A percentile compares a stretch with the other conserved stretches of the same genome.
phyloP scores from a whole-genome alignment of 192 early-diverging fungal genomes.

The Coemansia aciculifera region DNA sequence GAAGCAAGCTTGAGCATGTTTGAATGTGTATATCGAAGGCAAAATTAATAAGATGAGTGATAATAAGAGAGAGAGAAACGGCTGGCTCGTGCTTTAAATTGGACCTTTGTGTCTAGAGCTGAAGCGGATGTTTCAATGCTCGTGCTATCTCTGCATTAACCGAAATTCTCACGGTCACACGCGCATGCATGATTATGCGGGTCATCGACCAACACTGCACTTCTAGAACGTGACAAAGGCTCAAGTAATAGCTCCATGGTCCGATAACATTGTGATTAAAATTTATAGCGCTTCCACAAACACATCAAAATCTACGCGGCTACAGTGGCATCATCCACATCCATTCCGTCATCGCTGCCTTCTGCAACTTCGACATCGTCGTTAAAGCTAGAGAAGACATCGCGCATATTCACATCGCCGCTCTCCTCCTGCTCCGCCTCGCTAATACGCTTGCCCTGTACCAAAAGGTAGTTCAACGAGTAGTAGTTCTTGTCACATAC shows the following conservation, averaged over 20 bases:
- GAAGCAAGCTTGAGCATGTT: neutral
- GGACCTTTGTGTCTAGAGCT: neutral
- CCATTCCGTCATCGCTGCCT: conserved; percentile 18
- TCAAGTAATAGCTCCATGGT: neutral
- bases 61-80: neutral
- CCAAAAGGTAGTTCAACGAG: conserved; percentile 37
- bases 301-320: conserved; percentile 8
- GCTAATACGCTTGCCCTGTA: conserved; percentile 38
- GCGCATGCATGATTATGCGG: conserved; percentile 8
- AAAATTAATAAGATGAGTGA: neutral
- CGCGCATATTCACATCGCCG: conserved; percentile 33
- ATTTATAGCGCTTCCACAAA: neutral
- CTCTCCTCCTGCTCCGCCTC: conserved; percentile 25
- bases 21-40: neutral
- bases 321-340: conserved; percentile 22
- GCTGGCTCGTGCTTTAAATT: neutral
- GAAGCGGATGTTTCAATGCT: neutral
- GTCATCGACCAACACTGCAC: neutral
- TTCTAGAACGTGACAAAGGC: neutral
- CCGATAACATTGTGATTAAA: neutral
- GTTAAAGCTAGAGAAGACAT: conserved; percentile 31
- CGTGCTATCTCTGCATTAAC: neutral
- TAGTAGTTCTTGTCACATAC: conserved; percentile 55
- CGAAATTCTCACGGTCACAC: conserved; percentile 14
- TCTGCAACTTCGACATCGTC: conserved; percentile 18